Conservation (phyloP, 495 filamentous ascomycete genomes). For the Xylaria palmicola region DNA sequence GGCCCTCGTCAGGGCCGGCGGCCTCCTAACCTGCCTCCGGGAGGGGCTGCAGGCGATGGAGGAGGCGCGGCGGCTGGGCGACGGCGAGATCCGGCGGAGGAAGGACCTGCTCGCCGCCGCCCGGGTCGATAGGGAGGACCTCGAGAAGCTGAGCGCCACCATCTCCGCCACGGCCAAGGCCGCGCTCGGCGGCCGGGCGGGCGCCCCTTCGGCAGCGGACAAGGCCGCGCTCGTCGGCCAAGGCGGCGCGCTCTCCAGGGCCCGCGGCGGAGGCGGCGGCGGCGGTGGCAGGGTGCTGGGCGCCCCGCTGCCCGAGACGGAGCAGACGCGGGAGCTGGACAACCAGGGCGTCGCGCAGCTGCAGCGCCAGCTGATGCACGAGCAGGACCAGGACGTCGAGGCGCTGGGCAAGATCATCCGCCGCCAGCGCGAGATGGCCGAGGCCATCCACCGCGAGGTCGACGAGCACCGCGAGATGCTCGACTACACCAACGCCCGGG, state of each 20-base stretch:
- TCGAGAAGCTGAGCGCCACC: conserved; percentile 77
- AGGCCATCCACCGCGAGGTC: conserved; percentile 82
- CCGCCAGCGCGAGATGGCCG: conserved; percentile 81
- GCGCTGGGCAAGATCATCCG: conserved; percentile 72
- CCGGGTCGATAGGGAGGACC: conserved; percentile 77
- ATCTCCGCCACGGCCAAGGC: conserved; percentile 52
- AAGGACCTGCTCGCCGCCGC: conserved; percentile 76
- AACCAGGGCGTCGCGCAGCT: conserved; percentile 86
- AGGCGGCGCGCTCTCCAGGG: conserved; percentile 23
- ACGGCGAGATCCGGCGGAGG: conserved; percentile 82
- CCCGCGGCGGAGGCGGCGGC: conserved; percentile 59
- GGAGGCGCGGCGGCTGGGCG: conserved; percentile 56
- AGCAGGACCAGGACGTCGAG: conserved; percentile 82
- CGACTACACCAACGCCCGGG: conserved; percentile 71
- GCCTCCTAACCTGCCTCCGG: conserved; percentile 65
- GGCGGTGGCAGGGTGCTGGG: conserved; percentile 76
- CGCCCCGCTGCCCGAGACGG: conserved; percentile 74
- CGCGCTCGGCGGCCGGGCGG: conserved; percentile 18
- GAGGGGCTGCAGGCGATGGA: conserved; percentile 63
- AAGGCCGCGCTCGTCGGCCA: conserved; percentile 39
- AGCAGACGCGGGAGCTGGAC: conserved; percentile 82
- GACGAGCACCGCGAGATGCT: conserved; percentile 82
- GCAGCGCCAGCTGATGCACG: conserved; percentile 76
- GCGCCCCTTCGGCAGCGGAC: conserved; percentile 30
- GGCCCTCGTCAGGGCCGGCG: conserved; percentile 70